Evolutionary conservation across 2,329 filamentous ascomycete genomes (phyloP), one percentile per base, ranked within the genome.

Genomic region (Penicillium hesseltinei): DNA sequence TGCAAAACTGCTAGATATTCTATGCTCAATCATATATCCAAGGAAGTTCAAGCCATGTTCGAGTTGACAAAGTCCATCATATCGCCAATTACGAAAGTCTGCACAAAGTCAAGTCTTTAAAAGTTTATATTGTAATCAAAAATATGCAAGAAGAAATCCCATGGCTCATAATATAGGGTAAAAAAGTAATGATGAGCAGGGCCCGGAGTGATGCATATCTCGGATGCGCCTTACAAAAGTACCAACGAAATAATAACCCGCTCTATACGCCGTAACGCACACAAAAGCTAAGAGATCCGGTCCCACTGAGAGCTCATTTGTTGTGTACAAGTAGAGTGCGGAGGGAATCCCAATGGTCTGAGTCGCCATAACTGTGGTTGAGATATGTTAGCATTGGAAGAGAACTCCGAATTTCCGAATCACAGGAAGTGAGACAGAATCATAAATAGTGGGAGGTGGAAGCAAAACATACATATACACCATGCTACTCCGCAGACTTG

Each of bases 401-500:
- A 27, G 7, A 17, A 27, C 1, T 6, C 15, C 17, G 5, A 25
- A 19, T 13, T 19, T 25, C 3, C 13, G 10, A 17, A 17, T 2
- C 1, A n/a, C 19, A 1, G 6, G 9, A 33, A 46, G 23, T 2
- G 21, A 21, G n/a, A n/a, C 10, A 17, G 4, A 9, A 19, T 19
- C 5, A 7, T 17, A 9, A 19, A 19, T 33, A 17, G 15, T 39
- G 9, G 9, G 9, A 9, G 5, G 5, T 21, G n/a, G 36, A 23
- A 44, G 52, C 5, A 54, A 43, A 38, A 82, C 84, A 71, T 93
- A 99, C 81, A 99, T 96, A 72, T 99, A 99, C 67, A 86, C 90
- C 94, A 99, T 99, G 79, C 92, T 97, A 77, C 87, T 92, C 74
- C 91, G 84, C 81, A 99, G 78, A 75, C 92, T 97, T 59, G 88